Evolutionary conservation across 108 stramenopile genomes (phyloP).

Genomic region (Asterionellopsis glacialis): DNA sequence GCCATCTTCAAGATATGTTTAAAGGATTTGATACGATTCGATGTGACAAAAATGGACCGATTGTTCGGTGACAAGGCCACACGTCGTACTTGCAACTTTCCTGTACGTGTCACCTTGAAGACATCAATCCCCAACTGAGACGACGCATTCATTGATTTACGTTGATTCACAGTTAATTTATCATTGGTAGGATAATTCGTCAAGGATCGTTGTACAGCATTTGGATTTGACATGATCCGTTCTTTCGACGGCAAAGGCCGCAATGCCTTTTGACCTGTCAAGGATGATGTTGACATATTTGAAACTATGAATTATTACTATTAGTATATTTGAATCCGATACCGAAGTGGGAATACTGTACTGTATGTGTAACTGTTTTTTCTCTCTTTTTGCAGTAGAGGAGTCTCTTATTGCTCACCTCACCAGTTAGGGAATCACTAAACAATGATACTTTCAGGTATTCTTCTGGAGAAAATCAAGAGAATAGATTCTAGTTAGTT

Average conservation of each 20-base stretch:
- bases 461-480: too few species aligned
- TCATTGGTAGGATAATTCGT: slow-evolving; percentile 2
- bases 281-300: too few species aligned
- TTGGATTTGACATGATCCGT: too few species aligned
- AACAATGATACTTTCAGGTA: too few species aligned
- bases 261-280: slow-evolving; percentile 10
- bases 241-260: slow-evolving; percentile 6
- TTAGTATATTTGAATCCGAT: too few species aligned
- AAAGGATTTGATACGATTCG: slow-evolving; percentile 39
- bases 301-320: too few species aligned
- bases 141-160: slow-evolving; percentile 15
- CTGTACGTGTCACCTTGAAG: slow-evolving; percentile 2
- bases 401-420: too few species aligned
- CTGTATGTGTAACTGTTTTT: too few species aligned
- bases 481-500: too few species aligned
- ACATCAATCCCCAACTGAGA: slow-evolving; percentile 11
- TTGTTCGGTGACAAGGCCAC: slow-evolving; percentile 57
- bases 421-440: too few species aligned
- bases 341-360: too few species aligned
- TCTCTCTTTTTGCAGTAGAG: too few species aligned
- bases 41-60: slow-evolving; percentile 54
- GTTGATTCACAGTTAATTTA: slow-evolving; percentile 3
- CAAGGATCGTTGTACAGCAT: not conserved
- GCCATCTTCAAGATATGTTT: slow-evolving; percentile 32
- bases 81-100: slow-evolving; percentile 67